phyloP scores from a whole-genome alignment of 768 basidiomycete species.

The Trametes elegans region DNA sequence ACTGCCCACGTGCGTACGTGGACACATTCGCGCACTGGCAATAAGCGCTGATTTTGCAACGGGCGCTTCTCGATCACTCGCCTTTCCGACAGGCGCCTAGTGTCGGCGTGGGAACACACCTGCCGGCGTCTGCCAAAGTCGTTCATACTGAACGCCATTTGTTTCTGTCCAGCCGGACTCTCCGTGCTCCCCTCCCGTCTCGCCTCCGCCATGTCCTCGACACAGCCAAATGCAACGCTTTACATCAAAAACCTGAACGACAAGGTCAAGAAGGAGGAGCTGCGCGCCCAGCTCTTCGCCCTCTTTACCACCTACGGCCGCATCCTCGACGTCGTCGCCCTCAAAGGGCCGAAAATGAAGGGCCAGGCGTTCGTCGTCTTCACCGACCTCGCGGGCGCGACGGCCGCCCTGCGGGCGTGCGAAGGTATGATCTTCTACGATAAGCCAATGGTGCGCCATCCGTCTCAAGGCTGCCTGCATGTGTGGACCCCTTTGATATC shows the following conservation, averaged over 20 bases:
- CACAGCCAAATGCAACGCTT: constrained; percentile 82
- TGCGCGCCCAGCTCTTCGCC: constrained; percentile 76
- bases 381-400: constrained; percentile 85
- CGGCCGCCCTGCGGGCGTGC: constrained; percentile 89
- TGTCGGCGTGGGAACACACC: background rate
- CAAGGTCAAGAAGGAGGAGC: constrained; percentile 89
- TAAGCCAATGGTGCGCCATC: constrained; percentile 74
- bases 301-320: constrained; percentile 94
- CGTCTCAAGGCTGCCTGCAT: constrained; percentile 24
- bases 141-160: constrained; percentile 3
- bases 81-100: background rate
- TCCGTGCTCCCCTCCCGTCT: background rate
- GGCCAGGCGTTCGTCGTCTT: constrained; percentile 98
- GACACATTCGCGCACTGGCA: too few species aligned
- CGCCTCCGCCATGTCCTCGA: constrained; percentile 37
- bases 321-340: constrained; percentile 90
- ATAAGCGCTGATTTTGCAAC: background rate
- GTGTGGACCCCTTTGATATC: constrained; percentile 30
- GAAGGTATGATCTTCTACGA: constrained; percentile 93
- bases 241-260: constrained; percentile 94
- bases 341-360: constrained; percentile 80
- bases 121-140: background rate
- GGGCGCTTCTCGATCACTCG: background rate
- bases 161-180: background rate
- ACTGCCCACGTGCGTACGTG: too few species aligned